These are phyloP conservation scores for Stachybotrys echinatus DNA, from an alignment of 2,329 filamentous ascomycete species.

Conservation along the genomic window DNA sequence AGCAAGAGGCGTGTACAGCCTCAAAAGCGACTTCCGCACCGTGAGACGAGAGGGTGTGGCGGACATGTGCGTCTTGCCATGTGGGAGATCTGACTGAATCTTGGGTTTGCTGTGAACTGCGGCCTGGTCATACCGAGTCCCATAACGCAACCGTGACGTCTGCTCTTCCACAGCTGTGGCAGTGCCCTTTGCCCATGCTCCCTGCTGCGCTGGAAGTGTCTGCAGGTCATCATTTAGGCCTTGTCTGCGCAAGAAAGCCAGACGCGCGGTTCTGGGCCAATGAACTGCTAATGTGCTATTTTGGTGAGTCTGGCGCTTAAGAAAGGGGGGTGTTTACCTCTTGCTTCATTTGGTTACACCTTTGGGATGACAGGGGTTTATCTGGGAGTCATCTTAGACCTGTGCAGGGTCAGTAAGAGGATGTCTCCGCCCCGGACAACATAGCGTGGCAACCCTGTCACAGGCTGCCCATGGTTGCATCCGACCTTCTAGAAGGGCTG, in stretches of 20 bases:
- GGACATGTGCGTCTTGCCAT: neutral
- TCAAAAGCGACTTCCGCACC: too few species aligned
- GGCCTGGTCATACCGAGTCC: neutral
- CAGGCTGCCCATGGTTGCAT: neutral
- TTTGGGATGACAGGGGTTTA: too few species aligned
- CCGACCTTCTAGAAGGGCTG: neutral
- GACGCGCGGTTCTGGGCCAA: neutral
- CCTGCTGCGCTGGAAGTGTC: neutral
- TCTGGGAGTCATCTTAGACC: too few species aligned
- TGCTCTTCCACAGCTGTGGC: neutral
- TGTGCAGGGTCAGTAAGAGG: neutral
- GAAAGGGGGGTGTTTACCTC: too few species aligned
- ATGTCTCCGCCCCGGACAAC: neutral
- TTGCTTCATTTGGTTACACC: too few species aligned
- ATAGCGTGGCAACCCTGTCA: neutral
- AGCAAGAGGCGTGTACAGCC: too few species aligned
- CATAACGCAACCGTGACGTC: neutral
- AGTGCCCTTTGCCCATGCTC: neutral
- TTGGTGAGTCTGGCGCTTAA: neutral
- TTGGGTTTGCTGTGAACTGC: neutral
- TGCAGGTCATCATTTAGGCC: neutral
- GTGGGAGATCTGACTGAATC: neutral
- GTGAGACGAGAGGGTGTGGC: neutral
- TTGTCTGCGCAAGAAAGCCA: neutral
- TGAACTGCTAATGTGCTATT: neutral